Evolutionary conservation across 257 asterid species (phyloP).

Genomic region (Knoxia roxburghii): DNA sequence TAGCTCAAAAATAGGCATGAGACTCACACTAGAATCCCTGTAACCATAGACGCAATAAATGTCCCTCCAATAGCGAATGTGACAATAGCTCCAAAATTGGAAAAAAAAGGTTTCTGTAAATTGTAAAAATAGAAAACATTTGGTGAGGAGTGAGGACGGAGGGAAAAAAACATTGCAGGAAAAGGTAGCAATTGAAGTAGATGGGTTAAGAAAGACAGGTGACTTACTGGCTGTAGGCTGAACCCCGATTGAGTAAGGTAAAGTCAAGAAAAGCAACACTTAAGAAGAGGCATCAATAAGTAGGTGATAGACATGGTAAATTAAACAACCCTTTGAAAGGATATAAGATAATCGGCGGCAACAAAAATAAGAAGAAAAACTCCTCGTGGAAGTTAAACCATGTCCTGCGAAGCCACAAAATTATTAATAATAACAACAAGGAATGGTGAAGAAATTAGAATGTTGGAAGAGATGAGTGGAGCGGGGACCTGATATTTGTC

Average conservation of each 20-base stretch:
- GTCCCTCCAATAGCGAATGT: constrained; percentile 90
- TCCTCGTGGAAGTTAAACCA: constrained; percentile 99
- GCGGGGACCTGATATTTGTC: constrained; percentile 64
- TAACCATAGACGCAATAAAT: constrained; percentile 79
- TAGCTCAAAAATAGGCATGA: constrained; percentile 19
- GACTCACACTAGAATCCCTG: constrained; percentile 93
- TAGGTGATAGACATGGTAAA: not conserved
- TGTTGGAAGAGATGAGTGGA: not conserved
- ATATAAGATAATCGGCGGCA: constrained; percentile 99
- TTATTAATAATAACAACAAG: not conserved
- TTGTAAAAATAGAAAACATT: constrained; percentile 18
- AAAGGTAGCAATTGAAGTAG: not conserved
- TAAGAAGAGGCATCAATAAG: constrained; percentile 12
- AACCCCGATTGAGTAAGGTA: constrained; percentile 88
- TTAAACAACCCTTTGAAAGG: constrained; percentile 31
- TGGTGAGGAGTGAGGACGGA: not conserved
- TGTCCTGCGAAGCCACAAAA: constrained; percentile 49
- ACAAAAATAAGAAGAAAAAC: constrained; percentile 89
- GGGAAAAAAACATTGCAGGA: not conserved
- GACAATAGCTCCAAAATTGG: constrained; percentile 96
- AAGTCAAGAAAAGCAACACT: constrained; percentile 52
- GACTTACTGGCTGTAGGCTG: constrained; percentile 91
- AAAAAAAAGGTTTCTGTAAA: constrained; percentile 94
- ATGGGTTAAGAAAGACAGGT: constrained; percentile 8
- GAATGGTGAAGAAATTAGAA: not conserved